Evolutionary conservation across 257 asterid species (phyloP), one percentile per base, ranked within the genome.

Genomic region (Henckelia pumila): DNA sequence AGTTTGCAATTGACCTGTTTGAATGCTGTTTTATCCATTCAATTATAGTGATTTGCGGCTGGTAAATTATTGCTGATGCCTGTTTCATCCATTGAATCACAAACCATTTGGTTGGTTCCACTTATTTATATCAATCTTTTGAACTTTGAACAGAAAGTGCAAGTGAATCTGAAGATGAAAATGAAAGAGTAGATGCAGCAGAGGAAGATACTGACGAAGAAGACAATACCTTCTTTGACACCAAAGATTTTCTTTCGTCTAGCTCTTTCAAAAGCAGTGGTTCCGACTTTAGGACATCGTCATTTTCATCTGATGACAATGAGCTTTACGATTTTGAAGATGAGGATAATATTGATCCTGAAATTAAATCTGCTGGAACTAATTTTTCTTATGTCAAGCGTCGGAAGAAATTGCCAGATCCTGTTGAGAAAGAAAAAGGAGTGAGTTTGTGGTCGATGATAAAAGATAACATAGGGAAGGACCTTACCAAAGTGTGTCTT

Each of bases 361-460:
- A 67, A 29, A 86, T 83, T 68, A 82, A 75, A 83, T 76, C 81
- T 61, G 89, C 86, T 40, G 95, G 92, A 77, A 72, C 82, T 68
- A 88, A 84, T 70, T 93, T 83, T 66, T 95, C 92, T 69, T 67
- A 69, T 71, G 82, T 93, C 59, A 93, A 89, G 81, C 95, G 95
- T 44, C 87, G 99, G 29, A 88, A 85, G 84, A 93, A 86, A 70
- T 79, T 93, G 82, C 99, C 99, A 0, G 88, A 82, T 56, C 97
- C 99, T 49, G 77, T 80, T 62, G 97, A 93, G 81, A 88, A 85
- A 75, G 97, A 93, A 80, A 90, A 90, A 84, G 97, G 96, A 64
- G 96, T 86, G 78, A 93, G 97, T 73, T 81, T 93, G 40, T 93
- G 99, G 97, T 93, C 99, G n/a, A 93, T 93, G 95, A 90, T 90